Conservation (phyloP, 148 eudicot species). For the Heliosperma pusillum region DNA sequence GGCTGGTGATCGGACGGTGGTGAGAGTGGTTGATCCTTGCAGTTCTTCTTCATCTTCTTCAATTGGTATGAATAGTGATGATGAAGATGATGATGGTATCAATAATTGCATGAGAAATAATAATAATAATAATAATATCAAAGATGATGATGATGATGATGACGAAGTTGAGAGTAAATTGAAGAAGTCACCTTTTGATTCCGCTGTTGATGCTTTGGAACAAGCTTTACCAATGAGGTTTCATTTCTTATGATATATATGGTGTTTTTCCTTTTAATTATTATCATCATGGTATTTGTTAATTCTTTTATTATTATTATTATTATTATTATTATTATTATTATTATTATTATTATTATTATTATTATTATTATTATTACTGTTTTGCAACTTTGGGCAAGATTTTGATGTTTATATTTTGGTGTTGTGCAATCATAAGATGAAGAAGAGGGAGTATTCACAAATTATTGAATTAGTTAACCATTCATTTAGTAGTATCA, state of each 20-base stretch:
- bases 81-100: constrained; percentile 13
- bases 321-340: no score
- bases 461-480: no score
- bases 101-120: background rate
- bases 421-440: no score
- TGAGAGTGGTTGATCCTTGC: constrained; percentile 14
- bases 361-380: no score
- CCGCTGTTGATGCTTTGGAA: constrained; percentile 53
- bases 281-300: background rate
- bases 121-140: constrained; percentile 15
- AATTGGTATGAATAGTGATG: constrained; percentile 71
- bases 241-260: background rate
- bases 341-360: no score
- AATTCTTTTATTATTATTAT: no score
- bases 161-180: constrained; percentile 51
- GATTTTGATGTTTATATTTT: background rate
- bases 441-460: no score
- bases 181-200: constrained; percentile 36
- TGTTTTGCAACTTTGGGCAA: background rate
- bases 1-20: constrained; percentile 28
- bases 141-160: constrained; percentile 29
- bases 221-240: constrained; percentile 69
- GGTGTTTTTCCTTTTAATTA: background rate
- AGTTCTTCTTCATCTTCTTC: constrained; percentile 57
- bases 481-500: no score